Evolutionary conservation across 2,329 filamentous ascomycete species (phyloP).

Genomic region (Phaeophleospora eucalypticola): DNA sequence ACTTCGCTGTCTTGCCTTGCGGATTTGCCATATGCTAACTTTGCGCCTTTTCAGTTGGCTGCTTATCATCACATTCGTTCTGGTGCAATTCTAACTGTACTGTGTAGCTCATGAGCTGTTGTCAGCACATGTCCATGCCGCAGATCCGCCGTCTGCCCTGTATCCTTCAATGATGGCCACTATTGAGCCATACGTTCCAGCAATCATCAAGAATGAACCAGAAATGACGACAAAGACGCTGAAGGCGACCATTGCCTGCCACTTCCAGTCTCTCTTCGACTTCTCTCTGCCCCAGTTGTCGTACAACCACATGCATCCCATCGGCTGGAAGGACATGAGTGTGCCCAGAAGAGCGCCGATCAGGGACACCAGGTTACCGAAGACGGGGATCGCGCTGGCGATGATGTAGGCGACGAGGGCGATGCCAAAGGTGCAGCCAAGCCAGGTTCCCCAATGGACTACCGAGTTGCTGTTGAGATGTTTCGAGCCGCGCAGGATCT

Average conservation of each 20-base stretch:
- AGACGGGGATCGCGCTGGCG: slow-evolving; percentile 26
- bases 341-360: slow-evolving; percentile 27
- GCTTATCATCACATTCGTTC: too few relatives aligned
- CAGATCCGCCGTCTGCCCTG: slow-evolving; percentile 8
- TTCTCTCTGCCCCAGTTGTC: slow-evolving; percentile 37
- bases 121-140: slow-evolving; percentile 4
- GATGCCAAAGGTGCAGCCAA: slow-evolving; percentile 15
- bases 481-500: slow-evolving; percentile 17
- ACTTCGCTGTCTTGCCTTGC: too few relatives aligned
- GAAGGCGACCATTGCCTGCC: slow-evolving; percentile 20
- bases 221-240: slow-evolving; percentile 34
- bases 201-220: slow-evolving; percentile 43
- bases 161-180: slow-evolving; percentile 39
- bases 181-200: slow-evolving; percentile 40
- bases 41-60: too few relatives aligned
- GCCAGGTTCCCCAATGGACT: slow-evolving; percentile 17
- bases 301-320: slow-evolving; percentile 44
- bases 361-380: slow-evolving; percentile 23
- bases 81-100: not conserved
- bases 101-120: not conserved
- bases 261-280: slow-evolving; percentile 15
- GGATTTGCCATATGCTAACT: too few relatives aligned
- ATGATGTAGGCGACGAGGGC: slow-evolving; percentile 26
- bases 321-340: slow-evolving; percentile 26
- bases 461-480: slow-evolving; percentile 19